Evolutionary conservation across 768 basidiomycete genomes (phyloP).

Genomic region (Gymnopilus dilepis): DNA sequence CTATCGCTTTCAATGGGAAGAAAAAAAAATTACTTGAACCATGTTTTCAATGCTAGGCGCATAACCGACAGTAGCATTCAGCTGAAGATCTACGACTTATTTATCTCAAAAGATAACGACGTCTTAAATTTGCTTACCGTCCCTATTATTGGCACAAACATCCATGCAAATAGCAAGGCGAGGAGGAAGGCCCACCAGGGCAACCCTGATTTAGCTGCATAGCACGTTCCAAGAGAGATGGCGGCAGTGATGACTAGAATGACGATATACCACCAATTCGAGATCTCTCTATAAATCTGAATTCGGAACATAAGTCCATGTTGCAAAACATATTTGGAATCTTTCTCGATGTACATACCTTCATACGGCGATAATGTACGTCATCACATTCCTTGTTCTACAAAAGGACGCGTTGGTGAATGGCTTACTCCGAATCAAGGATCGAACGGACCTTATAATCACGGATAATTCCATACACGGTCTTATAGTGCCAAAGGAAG

Average conservation of each 20-base stretch:
- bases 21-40: constrained; percentile 33
- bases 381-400: constrained; percentile 42
- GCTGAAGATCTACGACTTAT: constrained; percentile 28
- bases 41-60: constrained; percentile 27
- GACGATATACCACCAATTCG: constrained; percentile 41
- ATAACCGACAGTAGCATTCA: constrained; percentile 42
- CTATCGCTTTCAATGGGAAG: neutral
- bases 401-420: constrained; percentile 28
- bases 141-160: constrained; percentile 54
- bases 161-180: constrained; percentile 49
- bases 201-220: constrained; percentile 40
- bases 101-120: constrained; percentile 27
- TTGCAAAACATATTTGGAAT: too few species aligned
- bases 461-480: constrained; percentile 42
- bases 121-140: too few species aligned
- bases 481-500: constrained; percentile 51
- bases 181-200: constrained; percentile 45
- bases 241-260: constrained; percentile 37
- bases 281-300: constrained; percentile 40
- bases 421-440: too few species aligned
- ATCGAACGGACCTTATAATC: constrained; percentile 25
- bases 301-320: neutral
- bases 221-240: constrained; percentile 39
- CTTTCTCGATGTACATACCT: too few species aligned
- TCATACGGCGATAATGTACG: constrained; percentile 44